phyloP scores from a whole-genome alignment of 352 stramenopile genomes.

The Phytophthora europaea region DNA sequence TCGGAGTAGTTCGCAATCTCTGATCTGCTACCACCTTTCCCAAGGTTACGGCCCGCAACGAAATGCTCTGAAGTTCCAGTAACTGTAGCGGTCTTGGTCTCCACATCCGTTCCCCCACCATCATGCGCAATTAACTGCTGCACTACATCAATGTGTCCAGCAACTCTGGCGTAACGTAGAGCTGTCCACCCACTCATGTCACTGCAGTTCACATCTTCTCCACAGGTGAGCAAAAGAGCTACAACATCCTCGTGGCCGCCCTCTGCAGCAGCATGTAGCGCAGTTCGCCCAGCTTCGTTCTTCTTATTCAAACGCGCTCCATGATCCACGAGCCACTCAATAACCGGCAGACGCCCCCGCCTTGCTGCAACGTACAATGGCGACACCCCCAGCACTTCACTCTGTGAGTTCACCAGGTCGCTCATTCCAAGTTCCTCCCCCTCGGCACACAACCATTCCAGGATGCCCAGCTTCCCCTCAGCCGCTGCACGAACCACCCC shows the following conservation, averaged over 20 bases:
- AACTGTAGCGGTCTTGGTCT: not conserved
- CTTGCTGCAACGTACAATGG: not conserved
- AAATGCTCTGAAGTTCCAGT: not conserved
- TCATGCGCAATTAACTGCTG: constrained; percentile 4
- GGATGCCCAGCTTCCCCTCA: constrained; percentile 1
- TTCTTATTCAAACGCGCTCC: not conserved
- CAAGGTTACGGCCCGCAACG: not conserved
- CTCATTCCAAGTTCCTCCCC: not conserved
- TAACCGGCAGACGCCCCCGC: not conserved
- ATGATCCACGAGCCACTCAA: not conserved
- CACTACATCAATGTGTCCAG: not conserved
- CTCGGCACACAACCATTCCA: not conserved
- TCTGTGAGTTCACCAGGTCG: not conserved
- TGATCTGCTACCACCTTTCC: too few species aligned
- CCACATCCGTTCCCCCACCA: not conserved
- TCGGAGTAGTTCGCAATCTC: not conserved
- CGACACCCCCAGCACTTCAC: not conserved
- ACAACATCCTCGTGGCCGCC: not conserved
- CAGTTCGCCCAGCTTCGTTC: not conserved
- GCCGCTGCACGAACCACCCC: not conserved
- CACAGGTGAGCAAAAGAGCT: constrained; percentile 1
- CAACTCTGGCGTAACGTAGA: constrained; percentile 7
- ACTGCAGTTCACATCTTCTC: not conserved
- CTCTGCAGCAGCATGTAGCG: constrained; percentile 15
- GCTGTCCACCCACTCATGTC: constrained; percentile 24